Conservation (phyloP, 2,329 filamentous ascomycete species). For the Aspergillus melleus region DNA sequence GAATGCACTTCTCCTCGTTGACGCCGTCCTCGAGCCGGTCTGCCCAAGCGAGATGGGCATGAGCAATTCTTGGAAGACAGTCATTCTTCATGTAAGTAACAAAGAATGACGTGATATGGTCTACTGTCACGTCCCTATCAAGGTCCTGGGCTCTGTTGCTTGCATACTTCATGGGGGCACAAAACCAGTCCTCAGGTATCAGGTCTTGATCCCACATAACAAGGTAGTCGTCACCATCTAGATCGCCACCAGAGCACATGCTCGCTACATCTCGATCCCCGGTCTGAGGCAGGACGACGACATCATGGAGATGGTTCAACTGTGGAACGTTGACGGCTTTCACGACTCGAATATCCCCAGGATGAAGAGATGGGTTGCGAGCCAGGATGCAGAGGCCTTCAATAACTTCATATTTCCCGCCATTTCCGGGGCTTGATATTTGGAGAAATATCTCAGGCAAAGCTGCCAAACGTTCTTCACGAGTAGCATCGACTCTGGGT, state of each 20-base stretch:
- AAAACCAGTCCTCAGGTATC: slow-evolving; percentile 69
- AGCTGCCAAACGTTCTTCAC: slow-evolving; percentile 48
- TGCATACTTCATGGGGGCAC: slow-evolving; percentile 74
- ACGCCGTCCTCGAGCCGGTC: slow-evolving; percentile 66
- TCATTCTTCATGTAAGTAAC: slow-evolving; percentile 93
- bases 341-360: slow-evolving; percentile 87
- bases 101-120: slow-evolving; percentile 81
- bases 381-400: slow-evolving; percentile 79
- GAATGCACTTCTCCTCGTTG: slow-evolving; percentile 67
- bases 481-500: slow-evolving; percentile 28
- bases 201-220: slow-evolving; percentile 84
- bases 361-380: slow-evolving; percentile 90
- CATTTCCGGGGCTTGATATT: slow-evolving; percentile 60
- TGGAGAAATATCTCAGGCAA: slow-evolving; percentile 90
- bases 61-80: slow-evolving; percentile 74
- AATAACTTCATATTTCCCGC: slow-evolving; percentile 63
- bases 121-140: slow-evolving; percentile 63
- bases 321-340: slow-evolving; percentile 72
- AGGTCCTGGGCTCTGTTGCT: slow-evolving; percentile 58
- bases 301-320: slow-evolving; percentile 77
- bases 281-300: slow-evolving; percentile 80
- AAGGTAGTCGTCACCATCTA: slow-evolving; percentile 95
- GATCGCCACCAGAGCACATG: slow-evolving; percentile 94
- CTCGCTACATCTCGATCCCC: slow-evolving; percentile 83
- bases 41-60: slow-evolving; percentile 75